phyloP scores from a whole-genome alignment of 2,329 filamentous ascomycete species.

The Fusarium duplospermum region DNA sequence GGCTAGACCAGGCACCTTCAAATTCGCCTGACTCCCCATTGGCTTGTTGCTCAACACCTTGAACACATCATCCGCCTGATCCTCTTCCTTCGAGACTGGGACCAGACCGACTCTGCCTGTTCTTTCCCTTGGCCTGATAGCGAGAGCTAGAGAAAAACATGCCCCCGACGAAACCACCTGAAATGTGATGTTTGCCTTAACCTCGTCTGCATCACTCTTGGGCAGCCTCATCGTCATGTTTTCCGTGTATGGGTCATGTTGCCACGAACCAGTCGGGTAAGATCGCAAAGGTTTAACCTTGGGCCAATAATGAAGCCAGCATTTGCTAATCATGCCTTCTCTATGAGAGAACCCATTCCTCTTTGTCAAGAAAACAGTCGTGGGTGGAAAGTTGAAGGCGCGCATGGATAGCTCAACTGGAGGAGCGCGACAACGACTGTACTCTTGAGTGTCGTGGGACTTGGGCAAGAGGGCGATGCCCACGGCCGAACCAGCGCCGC shows the following conservation, averaged over 20 bases:
- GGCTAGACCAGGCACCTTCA: background rate
- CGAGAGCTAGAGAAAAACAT: background rate
- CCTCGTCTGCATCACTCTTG: background rate
- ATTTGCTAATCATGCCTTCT: background rate
- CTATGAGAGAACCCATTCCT: background rate
- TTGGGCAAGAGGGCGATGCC: conserved; percentile 13
- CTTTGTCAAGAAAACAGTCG: conserved; percentile 19
- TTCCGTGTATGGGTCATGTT: background rate
- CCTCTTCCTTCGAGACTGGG: background rate
- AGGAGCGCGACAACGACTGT: conserved; percentile 14
- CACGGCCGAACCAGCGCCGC: conserved; percentile 13
- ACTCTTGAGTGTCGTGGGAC: background rate
- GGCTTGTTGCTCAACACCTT: background rate
- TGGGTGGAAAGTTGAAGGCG: background rate
- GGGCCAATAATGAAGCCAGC: conserved; percentile 12
- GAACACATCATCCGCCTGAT: background rate
- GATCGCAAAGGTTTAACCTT: background rate
- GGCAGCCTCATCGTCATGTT: conserved; percentile 16
- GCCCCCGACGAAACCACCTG: background rate
- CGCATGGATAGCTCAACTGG: background rate
- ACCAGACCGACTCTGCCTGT: background rate
- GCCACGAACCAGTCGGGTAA: conserved; percentile 10
- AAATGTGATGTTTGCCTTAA: background rate
- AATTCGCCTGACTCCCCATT: background rate
- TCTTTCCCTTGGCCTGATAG: background rate